Conservation (phyloP, 1,139 yeast genomes). For the Kodamaea anthophila region DNA sequence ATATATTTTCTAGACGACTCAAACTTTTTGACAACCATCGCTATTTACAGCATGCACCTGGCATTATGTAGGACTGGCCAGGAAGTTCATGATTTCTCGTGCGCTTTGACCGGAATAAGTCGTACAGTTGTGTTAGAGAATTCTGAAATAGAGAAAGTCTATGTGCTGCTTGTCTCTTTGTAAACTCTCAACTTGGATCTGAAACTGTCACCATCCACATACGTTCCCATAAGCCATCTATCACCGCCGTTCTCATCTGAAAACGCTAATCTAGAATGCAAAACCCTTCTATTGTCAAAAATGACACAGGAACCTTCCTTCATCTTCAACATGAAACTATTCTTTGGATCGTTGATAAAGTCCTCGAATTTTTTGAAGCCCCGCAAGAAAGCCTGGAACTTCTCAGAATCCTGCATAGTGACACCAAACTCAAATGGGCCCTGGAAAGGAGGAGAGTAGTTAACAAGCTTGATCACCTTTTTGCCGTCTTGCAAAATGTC, state of each 20-base stretch:
- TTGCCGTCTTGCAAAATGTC: constrained; percentile 18
- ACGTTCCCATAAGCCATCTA: constrained; percentile 77
- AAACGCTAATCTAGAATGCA: constrained; percentile 66
- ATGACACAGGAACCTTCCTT: constrained; percentile 62
- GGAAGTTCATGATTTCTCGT: too few relatives aligned
- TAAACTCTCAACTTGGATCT: constrained; percentile 51
- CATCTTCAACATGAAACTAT: constrained; percentile 53
- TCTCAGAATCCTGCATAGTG: constrained; percentile 22
- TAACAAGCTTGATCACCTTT: constrained; percentile 47
- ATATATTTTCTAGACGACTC: too few relatives aligned
- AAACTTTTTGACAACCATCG: too few relatives aligned
- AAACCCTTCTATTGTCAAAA: constrained; percentile 66
- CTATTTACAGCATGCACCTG: too few relatives aligned
- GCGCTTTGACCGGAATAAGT: too few relatives aligned
- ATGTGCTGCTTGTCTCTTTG: constrained; percentile 2
- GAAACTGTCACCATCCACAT: constrained; percentile 67
- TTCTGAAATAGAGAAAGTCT: too few relatives aligned
- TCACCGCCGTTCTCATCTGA: constrained; percentile 46
- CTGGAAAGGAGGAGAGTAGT: constrained; percentile 83
- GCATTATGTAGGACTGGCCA: too few relatives aligned
- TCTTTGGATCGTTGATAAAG: constrained; percentile 46
- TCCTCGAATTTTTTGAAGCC: constrained; percentile 59
- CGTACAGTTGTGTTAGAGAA: too few relatives aligned
- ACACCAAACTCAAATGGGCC: constrained; percentile 66
- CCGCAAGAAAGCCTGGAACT: constrained; percentile 49